A percentile compares a stretch with the other conserved stretches of the same genome.
phyloP scores from a whole-genome alignment of 2,329 filamentous ascomycete species.

The Aspergillus sp. region DNA sequence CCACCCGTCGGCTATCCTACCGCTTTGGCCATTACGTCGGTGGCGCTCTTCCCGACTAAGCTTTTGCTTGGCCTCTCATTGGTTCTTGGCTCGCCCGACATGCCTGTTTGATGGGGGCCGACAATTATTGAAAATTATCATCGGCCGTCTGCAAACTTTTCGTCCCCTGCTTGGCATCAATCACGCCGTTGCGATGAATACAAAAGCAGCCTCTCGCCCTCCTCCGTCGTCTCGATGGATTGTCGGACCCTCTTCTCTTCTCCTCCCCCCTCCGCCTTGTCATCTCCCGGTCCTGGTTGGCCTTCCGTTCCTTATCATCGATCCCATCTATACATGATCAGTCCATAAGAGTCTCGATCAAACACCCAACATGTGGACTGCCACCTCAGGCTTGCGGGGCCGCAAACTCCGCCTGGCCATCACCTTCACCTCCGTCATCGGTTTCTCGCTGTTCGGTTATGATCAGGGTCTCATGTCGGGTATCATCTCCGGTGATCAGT shows the following conservation, averaged over 20 bases:
- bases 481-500: constrained; percentile 26
- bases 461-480: constrained; percentile 37
- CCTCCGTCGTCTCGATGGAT: background rate
- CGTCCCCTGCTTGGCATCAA: constrained; percentile 1
- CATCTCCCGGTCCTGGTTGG: too few relatives aligned
- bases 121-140: background rate
- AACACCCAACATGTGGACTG: constrained; percentile 30
- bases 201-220: background rate
- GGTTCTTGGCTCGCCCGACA: constrained; percentile 3
- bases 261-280: background rate
- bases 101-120: background rate
- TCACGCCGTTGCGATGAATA: background rate
- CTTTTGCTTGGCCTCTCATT: constrained; percentile 2
- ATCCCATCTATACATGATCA: background rate
- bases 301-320: background rate
- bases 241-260: background rate
- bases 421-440: constrained; percentile 37
- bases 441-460: constrained; percentile 53
- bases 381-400: constrained; percentile 27
- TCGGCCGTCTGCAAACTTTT: constrained; percentile 1
- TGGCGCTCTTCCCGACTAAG: background rate
- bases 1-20: constrained; percentile 4
- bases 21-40: background rate
- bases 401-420: constrained; percentile 20
- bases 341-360: background rate